phyloP scores from a whole-genome alignment of 257 asterid genomes.

The Ballota nigra region DNA sequence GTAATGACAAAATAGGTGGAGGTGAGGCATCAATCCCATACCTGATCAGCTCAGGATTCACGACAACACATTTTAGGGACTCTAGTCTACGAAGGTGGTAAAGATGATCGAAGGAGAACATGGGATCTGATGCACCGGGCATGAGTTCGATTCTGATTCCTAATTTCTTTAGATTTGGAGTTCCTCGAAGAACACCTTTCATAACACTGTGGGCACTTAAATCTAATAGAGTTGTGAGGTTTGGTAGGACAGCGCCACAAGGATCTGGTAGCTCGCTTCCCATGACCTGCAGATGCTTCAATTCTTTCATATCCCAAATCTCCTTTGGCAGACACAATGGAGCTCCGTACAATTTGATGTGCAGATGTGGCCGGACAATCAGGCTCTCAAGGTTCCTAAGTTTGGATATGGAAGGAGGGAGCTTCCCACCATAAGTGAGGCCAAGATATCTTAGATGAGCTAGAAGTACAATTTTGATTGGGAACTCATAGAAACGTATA shows the following conservation, averaged over 20 bases:
- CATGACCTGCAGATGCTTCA: neutral
- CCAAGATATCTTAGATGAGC: conserved; percentile 9
- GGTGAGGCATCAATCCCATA: neutral
- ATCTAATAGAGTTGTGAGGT: neutral
- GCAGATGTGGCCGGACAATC: neutral
- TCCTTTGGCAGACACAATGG: neutral
- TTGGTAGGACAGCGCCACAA: neutral
- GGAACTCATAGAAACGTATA: neutral
- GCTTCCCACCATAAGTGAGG: neutral
- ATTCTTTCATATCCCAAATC: neutral
- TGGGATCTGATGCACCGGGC: neutral
- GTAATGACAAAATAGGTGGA: neutral
- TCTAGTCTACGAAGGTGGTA: neutral
- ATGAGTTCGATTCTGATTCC: neutral
- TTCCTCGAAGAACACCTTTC: neutral
- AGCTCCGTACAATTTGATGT: neutral
- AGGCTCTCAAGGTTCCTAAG: neutral
- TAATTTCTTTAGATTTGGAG: neutral
- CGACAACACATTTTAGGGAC: neutral
- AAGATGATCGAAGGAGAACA: neutral
- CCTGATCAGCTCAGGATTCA: neutral
- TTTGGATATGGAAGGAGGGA: neutral
- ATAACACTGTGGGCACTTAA: neutral
- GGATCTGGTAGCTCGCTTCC: neutral
- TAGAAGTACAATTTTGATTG: neutral